Base-by-base conservation (phyloP, 2,329 filamentous ascomycete genomes). In the Sporothrix sp. region DNA sequence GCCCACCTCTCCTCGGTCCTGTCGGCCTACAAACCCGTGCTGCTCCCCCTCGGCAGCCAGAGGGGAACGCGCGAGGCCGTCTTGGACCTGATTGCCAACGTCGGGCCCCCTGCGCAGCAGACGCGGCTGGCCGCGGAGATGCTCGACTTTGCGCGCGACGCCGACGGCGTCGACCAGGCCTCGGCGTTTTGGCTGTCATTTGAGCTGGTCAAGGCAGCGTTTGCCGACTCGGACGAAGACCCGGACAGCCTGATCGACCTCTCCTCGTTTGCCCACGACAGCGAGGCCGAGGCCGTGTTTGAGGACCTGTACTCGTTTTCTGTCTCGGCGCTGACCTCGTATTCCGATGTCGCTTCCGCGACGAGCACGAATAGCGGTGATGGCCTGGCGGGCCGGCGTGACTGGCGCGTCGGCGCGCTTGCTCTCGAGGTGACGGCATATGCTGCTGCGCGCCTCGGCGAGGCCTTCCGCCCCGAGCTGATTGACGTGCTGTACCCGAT, bases 401-500 rank as follows among this genome's bases (percentile, higher is more conserved):
- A 93, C 60, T 89, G 85, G 85, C 79, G 83, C 28, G 65, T 88
- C 18, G 78, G 85, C 62, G 85, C 87, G 1, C 74, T 96, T 30
- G 85, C 90, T 1, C 68, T 98, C 2, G 91, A 97, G 63, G 78
- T 84, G 2, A 73, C 90, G 7, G 83, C 89, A 0, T 78, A 91
- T 50, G 83, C 88, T 54, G 87, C 91, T 3, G 72, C 76, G 23
- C 78, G 78, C 16, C 71, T 85, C 33, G 76, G 79, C 18, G 63
- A 74, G 47, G 76, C 78, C 0, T 98, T 96, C 64, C 81, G 85
- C 3, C 78, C 82, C 3, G 91, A 97, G 62, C 75, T 98, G 9
- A 87, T 96, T 46, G 93, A 98, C 59, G 81, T 89, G 0, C 70
- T 98, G 11, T 98, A 95, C 63, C 90, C 93, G 0, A 75, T 95